phyloP scores from a whole-genome alignment of 2,329 filamentous ascomycete species.

The Aspergillus sp. region DNA sequence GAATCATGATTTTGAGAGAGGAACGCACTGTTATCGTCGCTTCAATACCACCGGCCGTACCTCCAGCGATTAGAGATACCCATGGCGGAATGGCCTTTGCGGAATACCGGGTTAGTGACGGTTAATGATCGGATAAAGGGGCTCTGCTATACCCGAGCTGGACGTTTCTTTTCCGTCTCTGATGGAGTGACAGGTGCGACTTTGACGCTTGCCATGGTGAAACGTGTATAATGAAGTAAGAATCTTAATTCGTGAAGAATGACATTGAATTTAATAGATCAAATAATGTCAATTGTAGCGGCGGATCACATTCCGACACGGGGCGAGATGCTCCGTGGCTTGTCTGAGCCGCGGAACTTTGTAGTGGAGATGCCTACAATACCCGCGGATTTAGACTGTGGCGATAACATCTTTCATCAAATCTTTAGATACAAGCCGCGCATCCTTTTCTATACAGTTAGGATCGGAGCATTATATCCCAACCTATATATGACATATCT shows the following conservation, averaged over 20 bases:
- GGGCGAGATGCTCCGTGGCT: too few relatives aligned
- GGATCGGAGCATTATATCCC: too few relatives aligned
- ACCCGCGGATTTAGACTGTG: too few relatives aligned
- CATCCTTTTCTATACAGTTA: too few relatives aligned
- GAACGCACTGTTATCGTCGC: conserved; percentile 46
- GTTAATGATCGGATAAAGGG: not conserved
- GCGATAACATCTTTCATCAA: too few relatives aligned
- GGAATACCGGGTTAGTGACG: not conserved
- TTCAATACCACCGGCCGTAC: conserved; percentile 53
- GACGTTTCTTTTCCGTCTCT: not conserved
- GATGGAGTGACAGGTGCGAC: not conserved
- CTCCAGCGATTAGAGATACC: conserved; percentile 51
- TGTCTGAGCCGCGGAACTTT: too few relatives aligned
- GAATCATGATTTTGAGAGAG: not conserved
- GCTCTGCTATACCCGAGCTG: not conserved
- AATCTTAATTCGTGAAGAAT: not conserved
- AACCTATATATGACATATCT: too few relatives aligned
- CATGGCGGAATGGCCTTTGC: conserved; percentile 30
- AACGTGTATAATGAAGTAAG: not conserved
- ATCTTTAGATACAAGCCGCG: too few relatives aligned
- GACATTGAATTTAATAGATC: not conserved
- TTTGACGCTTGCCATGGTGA: not conserved
- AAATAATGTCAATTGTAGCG: too few relatives aligned
- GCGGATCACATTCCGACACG: too few relatives aligned
- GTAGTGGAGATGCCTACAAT: too few relatives aligned